These are phyloP conservation scores for Raddia guianensis DNA, from an alignment of 176 grass and related monocot species.

Conservation along the genomic window DNA sequence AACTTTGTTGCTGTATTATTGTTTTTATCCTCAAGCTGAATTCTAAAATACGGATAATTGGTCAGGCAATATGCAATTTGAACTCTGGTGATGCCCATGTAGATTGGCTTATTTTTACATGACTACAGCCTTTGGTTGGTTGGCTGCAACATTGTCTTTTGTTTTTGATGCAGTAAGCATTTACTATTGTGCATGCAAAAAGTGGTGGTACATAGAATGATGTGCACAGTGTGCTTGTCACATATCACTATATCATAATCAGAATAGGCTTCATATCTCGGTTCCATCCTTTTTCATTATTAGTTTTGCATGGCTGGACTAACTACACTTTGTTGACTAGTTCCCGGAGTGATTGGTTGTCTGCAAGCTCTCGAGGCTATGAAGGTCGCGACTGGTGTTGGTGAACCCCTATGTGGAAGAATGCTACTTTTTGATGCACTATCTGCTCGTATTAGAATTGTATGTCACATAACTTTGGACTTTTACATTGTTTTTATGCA, in stretches of 20 bases:
- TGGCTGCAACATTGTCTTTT: constrained; percentile 5
- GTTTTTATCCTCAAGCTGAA: background rate
- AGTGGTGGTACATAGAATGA: background rate
- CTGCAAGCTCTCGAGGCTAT: constrained; percentile 96
- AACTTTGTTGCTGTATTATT: constrained; percentile 8
- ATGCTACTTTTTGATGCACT: constrained; percentile 96
- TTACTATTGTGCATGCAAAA: background rate
- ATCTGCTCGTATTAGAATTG: constrained; percentile 73
- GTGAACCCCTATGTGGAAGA: constrained; percentile 89
- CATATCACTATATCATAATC: background rate
- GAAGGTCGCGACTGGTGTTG: constrained; percentile 74
- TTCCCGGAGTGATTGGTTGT: constrained; percentile 92
- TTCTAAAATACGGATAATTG: constrained; percentile 7
- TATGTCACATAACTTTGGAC: constrained; percentile 46
- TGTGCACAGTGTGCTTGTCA: background rate
- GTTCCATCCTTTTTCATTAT: constrained; percentile 5
- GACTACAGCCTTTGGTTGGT: constrained; percentile 1
- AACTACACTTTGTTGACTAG: constrained; percentile 54
- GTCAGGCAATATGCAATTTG: background rate
- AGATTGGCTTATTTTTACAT: background rate
- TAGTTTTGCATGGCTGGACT: constrained; percentile 25
- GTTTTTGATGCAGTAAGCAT: background rate
- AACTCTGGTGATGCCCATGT: constrained; percentile 16
- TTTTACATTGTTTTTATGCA: constrained; percentile 18
- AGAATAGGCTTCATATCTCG: constrained; percentile 24